phyloP scores from a whole-genome alignment of 2,329 filamentous ascomycete species.

The Aspergillus ochraceoroseus region DNA sequence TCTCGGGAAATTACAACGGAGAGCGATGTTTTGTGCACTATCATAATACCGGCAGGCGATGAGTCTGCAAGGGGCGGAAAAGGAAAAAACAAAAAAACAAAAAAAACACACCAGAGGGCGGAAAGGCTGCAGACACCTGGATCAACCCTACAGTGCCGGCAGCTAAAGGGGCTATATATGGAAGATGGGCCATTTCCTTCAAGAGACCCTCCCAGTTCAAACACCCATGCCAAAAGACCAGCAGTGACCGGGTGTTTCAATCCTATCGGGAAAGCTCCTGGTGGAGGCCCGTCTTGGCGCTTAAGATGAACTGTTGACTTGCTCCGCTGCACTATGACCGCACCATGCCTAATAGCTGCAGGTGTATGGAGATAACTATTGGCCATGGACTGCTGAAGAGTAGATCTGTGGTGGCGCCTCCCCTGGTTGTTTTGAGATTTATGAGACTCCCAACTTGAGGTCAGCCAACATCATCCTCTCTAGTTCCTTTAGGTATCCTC shows the following conservation, averaged over 20 bases:
- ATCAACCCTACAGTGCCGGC: too few relatives aligned
- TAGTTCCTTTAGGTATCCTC: background rate
- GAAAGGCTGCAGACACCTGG: too few relatives aligned
- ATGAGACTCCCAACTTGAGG: slow-evolving; percentile 9
- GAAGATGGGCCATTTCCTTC: background rate
- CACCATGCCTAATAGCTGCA: slow-evolving; percentile 12
- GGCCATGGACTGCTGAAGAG: slow-evolving; percentile 6
- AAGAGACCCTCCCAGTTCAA: background rate
- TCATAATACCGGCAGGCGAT: too few relatives aligned
- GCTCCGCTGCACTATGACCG: slow-evolving; percentile 7
- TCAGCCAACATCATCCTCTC: slow-evolving; percentile 11
- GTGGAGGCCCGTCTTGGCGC: slow-evolving; percentile 6
- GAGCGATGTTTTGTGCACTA: too few relatives aligned
- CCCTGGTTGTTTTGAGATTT: slow-evolving; percentile 14
- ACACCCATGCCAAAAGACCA: too few relatives aligned
- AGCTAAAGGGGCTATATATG: too few relatives aligned
- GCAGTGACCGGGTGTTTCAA: background rate
- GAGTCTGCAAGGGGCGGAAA: too few relatives aligned
- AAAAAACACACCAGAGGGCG: too few relatives aligned
- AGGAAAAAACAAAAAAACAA: too few relatives aligned
- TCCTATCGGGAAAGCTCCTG: slow-evolving; percentile 10
- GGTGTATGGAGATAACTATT: slow-evolving; percentile 7
- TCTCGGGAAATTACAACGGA: too few relatives aligned
- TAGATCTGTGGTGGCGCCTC: slow-evolving; percentile 13
- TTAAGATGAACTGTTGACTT: slow-evolving; percentile 11